Base-by-base conservation (phyloP, 352 stramenopile genomes). In the Salisapilia sapeloensis region DNA sequence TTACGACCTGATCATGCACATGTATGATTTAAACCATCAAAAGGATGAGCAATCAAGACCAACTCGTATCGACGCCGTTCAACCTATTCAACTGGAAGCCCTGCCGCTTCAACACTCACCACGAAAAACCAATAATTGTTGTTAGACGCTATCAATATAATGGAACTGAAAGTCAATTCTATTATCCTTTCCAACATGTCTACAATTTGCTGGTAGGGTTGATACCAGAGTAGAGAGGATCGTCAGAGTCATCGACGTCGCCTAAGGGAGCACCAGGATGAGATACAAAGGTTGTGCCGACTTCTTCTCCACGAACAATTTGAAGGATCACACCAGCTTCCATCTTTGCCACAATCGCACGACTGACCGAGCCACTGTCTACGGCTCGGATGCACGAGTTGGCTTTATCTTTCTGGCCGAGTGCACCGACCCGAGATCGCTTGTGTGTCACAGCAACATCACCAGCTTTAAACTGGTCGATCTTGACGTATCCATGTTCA, bases 321-420 rank as follows among this genome's bases (percentile, higher is more conserved):
- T 61, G 48, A 11, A 76, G 47, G 34, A 87, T 42, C 6, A 56
- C 63, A 11, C 66, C 58, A 5, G 69, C 59, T 40, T 70, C 56
- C 6, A 61, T 69, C 40, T 80, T 83, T 9, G 57, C 52, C 27
- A 87, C 60, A 20, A 87, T 55, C 0, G 72, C 72, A 16, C 60
- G 51, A 18, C 54, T 40, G 21, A 83, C 60, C 4, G 53, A 41
- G 19, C 72, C 64, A 20, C 61, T 82, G 25, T 89, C 63, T 11
- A 89, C 67, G 6, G 67, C 72, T 25, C 67, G 65, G 27, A 89
- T 75, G 44, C 64, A 84, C 33, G 72, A 77, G 48, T 80, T 47
- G 8, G 83, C 51, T 45, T 89, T 89, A 54, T 89, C 72, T 29
- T 60, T 70, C 50, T 89, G 72, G 14, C 72, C 72, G 4, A 82